Evolutionary conservation across 441 rosid genomes (phyloP).

Genomic region (Gossypium schwendimanii): DNA sequence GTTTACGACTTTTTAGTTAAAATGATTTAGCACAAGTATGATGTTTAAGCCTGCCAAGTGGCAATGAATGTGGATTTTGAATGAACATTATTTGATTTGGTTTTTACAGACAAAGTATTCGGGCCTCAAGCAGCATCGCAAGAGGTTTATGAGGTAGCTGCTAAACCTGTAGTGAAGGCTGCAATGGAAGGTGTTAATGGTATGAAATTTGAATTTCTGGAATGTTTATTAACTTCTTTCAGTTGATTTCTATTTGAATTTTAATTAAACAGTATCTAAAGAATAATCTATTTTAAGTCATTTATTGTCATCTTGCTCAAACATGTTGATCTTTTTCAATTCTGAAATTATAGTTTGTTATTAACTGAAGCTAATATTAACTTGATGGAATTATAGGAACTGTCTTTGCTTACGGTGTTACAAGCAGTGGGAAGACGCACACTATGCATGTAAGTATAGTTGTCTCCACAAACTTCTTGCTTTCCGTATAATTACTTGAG

Average conservation of each 20-base stretch:
- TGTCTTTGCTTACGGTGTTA: conserved; percentile 97
- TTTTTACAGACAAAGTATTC: conserved; percentile 74
- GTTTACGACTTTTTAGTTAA: not conserved
- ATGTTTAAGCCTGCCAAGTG: not conserved
- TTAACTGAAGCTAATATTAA: not conserved
- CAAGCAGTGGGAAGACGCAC: conserved; percentile 98
- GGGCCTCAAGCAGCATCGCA: conserved; percentile 73
- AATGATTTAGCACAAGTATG: not conserved
- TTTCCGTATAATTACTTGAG: not conserved
- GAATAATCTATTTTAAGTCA: not conserved
- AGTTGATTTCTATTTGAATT: conserved; percentile 1
- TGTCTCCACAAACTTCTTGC: conserved; percentile 1
- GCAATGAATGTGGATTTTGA: not conserved
- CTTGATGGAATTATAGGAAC: conserved; percentile 55
- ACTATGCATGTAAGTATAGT: conserved; percentile 85
- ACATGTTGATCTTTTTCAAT: not conserved
- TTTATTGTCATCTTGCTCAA: not conserved
- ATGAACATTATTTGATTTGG: not conserved
- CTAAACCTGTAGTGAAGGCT: conserved; percentile 87
- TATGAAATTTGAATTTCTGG: conserved; percentile 23
- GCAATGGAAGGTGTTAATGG: conserved; percentile 99
- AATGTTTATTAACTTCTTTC: not conserved
- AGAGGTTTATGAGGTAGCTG: conserved; percentile 92
- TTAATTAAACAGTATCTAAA: not conserved
- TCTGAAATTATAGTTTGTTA: not conserved